These are phyloP conservation scores for Russula emetica DNA, from an alignment of 768 basidiomycete genomes.

Conservation along the genomic window DNA sequence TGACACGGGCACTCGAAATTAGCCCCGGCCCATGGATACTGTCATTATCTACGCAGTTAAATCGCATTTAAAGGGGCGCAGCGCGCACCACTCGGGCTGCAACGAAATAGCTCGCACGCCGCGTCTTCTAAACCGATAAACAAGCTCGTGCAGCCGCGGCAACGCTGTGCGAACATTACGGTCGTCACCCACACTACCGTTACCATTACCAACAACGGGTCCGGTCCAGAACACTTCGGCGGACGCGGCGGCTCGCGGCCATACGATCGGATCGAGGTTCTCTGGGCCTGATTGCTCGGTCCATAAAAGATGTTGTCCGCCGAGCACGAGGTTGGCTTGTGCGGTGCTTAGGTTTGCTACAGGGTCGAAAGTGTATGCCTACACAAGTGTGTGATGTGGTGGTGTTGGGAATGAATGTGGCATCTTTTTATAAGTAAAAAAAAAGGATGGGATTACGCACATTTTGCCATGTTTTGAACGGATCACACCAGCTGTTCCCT, in stretches of 20 bases:
- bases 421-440: background rate
- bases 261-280: conserved; percentile 63
- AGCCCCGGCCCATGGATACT: no score
- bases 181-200: conserved; percentile 28
- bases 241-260: conserved; percentile 68
- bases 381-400: conserved; percentile 20
- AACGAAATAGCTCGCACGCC: conserved; percentile 37
- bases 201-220: no score
- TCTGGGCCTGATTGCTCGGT: conserved; percentile 66
- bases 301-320: conserved; percentile 71
- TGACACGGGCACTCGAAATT: no score
- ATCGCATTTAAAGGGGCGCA: conserved; percentile 31
- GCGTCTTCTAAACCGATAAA: conserved; percentile 35
- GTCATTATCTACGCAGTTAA: background rate
- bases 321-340: conserved; percentile 56
- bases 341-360: conserved; percentile 47
- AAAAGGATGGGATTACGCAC: conserved; percentile 34
- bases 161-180: conserved; percentile 41
- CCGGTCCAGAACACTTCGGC: conserved; percentile 81
- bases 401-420: no score
- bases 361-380: conserved; percentile 70
- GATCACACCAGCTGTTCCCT: conserved; percentile 69
- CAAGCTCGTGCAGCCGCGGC: conserved; percentile 53
- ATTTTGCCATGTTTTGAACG: conserved; percentile 78
- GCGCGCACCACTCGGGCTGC: conserved; percentile 44